Base-by-base conservation (phyloP, 192 early-diverging fungal genomes). In the Entophlyctis helioformis region DNA sequence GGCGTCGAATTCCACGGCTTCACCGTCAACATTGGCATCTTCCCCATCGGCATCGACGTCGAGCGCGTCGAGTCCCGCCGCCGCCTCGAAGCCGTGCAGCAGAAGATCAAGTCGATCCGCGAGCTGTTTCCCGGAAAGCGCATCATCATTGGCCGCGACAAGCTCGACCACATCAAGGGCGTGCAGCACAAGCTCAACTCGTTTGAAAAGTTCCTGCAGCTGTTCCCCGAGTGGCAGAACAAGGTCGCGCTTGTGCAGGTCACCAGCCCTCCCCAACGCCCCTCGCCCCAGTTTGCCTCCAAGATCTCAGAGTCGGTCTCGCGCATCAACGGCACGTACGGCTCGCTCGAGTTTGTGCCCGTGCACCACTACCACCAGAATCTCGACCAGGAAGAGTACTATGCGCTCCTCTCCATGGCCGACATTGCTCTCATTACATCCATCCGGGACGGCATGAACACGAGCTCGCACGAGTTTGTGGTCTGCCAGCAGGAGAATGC, bases 401-500 rank as follows among this genome's bases (percentile, higher is more conserved):
- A 83, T 59, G 90, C 89, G 0, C 62, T 98, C 29, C 68, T 98
- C 11, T 81, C 76, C 46, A 78, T 91, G 12, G 96, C 96, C n/a
- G 91, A 98, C 56, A 70, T 91, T 19, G 89, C 81, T 0, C 59
- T 98, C 39, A 93, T 93, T 51, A 96, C 93, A 0, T 73, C 80
- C 25, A 74, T 94, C 15, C 81, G 91, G 23, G 96, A 98, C 54
- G 96, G 93, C 16, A 96, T 98, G 96, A 96, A 96, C 57, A 94
- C 93, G 0, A 87, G 86, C 12, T 85, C 82, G 36, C 84, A 93
- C 46, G 91, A 96, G 61, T 96, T 82, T 59, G 81, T 92, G 9
- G 83, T 96, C 23, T 90, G 87, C 61, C 92, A 96, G 63, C 65
- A 82, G 16, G 83, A 87, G 46, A 82, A 83, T 50, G 70, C 86